Base-by-base conservation (phyloP, 1,284 basidiomycete genomes). In the Volvariella volvacea region DNA sequence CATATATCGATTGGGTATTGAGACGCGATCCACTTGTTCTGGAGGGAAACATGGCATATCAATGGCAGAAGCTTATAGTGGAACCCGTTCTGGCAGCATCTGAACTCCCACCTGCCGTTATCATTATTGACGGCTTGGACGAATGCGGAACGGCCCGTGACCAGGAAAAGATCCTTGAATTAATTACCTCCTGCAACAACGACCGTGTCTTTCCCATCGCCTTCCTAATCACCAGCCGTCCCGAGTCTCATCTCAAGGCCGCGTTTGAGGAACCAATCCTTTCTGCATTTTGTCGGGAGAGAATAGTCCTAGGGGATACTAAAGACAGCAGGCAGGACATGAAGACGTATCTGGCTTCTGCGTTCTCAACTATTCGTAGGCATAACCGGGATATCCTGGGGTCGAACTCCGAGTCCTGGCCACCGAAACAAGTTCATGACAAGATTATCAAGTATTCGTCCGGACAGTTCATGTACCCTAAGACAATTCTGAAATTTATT, bases 151-250 rank as follows among this genome's bases (percentile, higher is more conserved):
- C 17, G 17, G 14, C 17, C 14, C 17, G 15, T 10, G 22, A 20
- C 14, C 17, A 20, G 17, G 17, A 22, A 22, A 14, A 19, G 14
- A 19, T 39, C 17, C 37, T 39, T 14, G 14, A 20, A 20, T 19
- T 22, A 14, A 39, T 39, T 15, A 12, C 17, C 12, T 12, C 37
- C 12, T 19, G 4, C 19, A 22, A 14, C 22, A 22, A 10, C 17
- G 19, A n/a, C 17, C 14, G 17, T 19, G 17, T 14, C 14, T 39
- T 20, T 19, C 37, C 37, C 17, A 22, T 39, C 22, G 17, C 17
- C 17, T 39, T 39, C 37, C 37, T 39, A n/a, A 39, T 39, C 17
- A 39, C 14, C 17, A 39, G 37, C 22, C 37, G 37, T 39, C 37
- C 37, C 12, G 37, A 39, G 17, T 39, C 22, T 39, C 37, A 6